Percentiles rank a stretch among this genome's conserved stretches.
phyloP scores from a whole-genome alignment of 1,284 basidiomycete genomes.

The Ceratobasidium sp. region DNA sequence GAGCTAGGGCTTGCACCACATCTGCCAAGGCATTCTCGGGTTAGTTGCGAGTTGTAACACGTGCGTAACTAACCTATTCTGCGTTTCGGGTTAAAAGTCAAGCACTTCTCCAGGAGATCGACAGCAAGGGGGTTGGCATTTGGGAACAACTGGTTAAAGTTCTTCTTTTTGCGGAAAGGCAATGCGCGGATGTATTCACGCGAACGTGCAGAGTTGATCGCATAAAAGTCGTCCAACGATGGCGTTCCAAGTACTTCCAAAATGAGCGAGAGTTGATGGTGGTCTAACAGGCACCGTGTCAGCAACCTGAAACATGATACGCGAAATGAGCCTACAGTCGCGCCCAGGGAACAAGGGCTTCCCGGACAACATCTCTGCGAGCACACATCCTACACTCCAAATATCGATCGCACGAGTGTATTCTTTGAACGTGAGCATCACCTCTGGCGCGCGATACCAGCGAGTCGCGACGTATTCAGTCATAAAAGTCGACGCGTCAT shows the following conservation, averaged over 20 bases:
- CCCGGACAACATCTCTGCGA: conserved; percentile 95
- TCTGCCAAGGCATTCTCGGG: conserved; percentile 52
- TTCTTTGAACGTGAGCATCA: conserved; percentile 96
- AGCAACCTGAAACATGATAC: conserved; percentile 79
- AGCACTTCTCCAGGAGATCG: conserved; percentile 86
- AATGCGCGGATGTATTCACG: conserved; percentile 89
- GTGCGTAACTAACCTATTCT: conserved; percentile 61
- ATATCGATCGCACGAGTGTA: conserved; percentile 94
- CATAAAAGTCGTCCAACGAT: conserved; percentile 88
- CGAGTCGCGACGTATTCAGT: conserved; percentile 94
- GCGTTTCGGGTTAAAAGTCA: conserved; percentile 91
- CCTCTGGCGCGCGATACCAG: conserved; percentile 88
- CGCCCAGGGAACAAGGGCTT: conserved; percentile 96
- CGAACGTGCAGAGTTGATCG: conserved; percentile 82
- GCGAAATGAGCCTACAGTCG: conserved; percentile 78
- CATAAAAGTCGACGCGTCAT: conserved; percentile 88
- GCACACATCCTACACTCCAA: conserved; percentile 96
- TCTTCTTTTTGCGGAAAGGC: conserved; percentile 82
- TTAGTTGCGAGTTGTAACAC: neutral
- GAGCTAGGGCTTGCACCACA: conserved; percentile 86
- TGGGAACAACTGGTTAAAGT: conserved; percentile 82
- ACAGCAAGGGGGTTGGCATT: conserved; percentile 86
- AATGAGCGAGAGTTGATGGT: conserved; percentile 91
- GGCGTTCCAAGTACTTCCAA: conserved; percentile 88
- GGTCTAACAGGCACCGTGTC: conserved; percentile 59